phyloP scores from a whole-genome alignment of 768 basidiomycete species.

The Daedaleopsis nitida region DNA sequence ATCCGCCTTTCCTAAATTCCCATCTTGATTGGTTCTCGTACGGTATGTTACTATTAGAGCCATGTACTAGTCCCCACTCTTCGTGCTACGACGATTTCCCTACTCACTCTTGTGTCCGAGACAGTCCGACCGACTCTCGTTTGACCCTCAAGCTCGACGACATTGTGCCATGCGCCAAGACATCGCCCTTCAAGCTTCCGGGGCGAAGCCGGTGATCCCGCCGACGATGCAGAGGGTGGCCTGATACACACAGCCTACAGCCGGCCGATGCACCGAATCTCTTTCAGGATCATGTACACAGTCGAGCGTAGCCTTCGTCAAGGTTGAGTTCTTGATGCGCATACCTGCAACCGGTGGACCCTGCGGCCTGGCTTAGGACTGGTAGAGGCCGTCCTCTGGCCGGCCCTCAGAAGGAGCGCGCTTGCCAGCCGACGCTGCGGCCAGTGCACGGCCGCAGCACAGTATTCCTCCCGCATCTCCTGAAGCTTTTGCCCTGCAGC shows the following conservation, averaged over 20 bases:
- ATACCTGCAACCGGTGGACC: conserved; percentile 46
- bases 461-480: conserved; percentile 22
- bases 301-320: conserved; percentile 77
- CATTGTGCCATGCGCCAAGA: no score
- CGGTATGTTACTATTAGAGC: no score
- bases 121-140: no score
- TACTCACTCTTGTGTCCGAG: no score
- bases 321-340: conserved; percentile 58
- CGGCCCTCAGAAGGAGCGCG: not conserved
- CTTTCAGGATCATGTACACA: conserved; percentile 59
- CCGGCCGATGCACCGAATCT: conserved; percentile 34
- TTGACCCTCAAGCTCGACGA: no score
- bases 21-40: no score
- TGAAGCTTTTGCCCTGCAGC: conserved; percentile 23
- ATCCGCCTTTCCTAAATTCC: no score
- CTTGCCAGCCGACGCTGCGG: not conserved
- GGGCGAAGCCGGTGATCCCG: no score
- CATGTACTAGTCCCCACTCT: no score
- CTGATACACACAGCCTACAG: not conserved
- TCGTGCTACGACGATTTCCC: no score
- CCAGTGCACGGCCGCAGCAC: conserved; percentile 19
- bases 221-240: no score
- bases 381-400: not conserved
- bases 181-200: no score
- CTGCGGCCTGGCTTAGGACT: not conserved